phyloP scores from a whole-genome alignment of 2,329 filamentous ascomycete species.

The Kalmusia sp. region DNA sequence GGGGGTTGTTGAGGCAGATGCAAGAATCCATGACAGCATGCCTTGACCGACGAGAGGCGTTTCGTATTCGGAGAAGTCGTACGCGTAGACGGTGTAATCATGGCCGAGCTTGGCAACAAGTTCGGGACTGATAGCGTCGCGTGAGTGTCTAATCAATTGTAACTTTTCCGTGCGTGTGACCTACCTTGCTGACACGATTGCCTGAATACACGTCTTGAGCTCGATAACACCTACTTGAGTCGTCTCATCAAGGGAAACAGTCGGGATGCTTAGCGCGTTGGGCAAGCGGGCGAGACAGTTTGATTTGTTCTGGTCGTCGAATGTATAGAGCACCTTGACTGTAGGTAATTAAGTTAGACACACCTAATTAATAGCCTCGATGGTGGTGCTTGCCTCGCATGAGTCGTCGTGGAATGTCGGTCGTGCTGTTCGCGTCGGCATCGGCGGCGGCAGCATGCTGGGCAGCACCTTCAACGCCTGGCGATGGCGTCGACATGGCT shows the following conservation, averaged over 20 bases:
- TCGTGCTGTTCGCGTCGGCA: slow-evolving; percentile 32
- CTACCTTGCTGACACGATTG: slow-evolving; percentile 71
- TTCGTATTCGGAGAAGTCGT: slow-evolving; percentile 95
- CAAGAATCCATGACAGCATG: slow-evolving; percentile 85
- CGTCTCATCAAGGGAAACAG: slow-evolving; percentile 79
- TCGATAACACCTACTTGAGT: slow-evolving; percentile 87
- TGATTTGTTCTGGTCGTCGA: slow-evolving; percentile 86
- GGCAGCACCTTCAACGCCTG: slow-evolving; percentile 26
- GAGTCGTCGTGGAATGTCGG: slow-evolving; percentile 47
- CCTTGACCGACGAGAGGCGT: slow-evolving; percentile 93
- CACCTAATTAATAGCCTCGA: background rate
- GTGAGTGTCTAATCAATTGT: slow-evolving; percentile 26
- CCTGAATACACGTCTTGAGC: slow-evolving; percentile 83
- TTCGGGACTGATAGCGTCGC: slow-evolving; percentile 74
- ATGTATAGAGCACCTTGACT: slow-evolving; percentile 98
- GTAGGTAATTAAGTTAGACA: slow-evolving; percentile 31
- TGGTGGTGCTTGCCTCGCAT: slow-evolving; percentile 54
- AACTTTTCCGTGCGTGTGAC: slow-evolving; percentile 25
- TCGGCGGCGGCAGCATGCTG: slow-evolving; percentile 29
- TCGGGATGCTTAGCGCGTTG: slow-evolving; percentile 79
- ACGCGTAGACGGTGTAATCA: slow-evolving; percentile 97
- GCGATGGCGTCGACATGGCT: slow-evolving; percentile 44
- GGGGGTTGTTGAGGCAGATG: slow-evolving; percentile 63
- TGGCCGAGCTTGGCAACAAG: slow-evolving; percentile 73
- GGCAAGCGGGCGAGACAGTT: slow-evolving; percentile 89